Base-by-base conservation (phyloP, 345 rosid genomes). In the Brassica cretica region DNA sequence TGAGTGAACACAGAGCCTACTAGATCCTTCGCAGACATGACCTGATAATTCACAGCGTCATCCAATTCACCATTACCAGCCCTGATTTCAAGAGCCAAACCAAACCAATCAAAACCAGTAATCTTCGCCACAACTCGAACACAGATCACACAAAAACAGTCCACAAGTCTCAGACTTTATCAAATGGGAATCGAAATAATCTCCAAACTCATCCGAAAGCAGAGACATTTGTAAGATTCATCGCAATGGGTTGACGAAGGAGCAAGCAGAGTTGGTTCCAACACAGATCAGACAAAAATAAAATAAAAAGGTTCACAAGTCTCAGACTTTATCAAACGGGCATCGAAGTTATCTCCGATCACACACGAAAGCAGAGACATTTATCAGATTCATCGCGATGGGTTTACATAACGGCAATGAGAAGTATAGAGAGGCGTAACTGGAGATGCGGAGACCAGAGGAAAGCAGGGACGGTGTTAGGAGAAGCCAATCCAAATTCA, bases 391-490 rank as follows among this genome's bases (percentile, higher is more conserved):
- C 65, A 24, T 25, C 25, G 44, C 27, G 12, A 15, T 29, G 62
- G n/a, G 18, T 51, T 24, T 27, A 15, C 49, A 59, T 4, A 51
- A 62, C 30, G 35, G 21, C 15, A 51, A 63, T 30, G 51, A 53
- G 5, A 72, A 68, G 62, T 25, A 55, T 10, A 60, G 61, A 72
- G 35, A 46, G 10, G 63, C 84, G 18, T 80, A 87, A 80, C 90
- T 53, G 64, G 56, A 37, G 74, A 82, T 82, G 90, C 24, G 93
- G 88, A 74, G 96, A 90, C 98, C 98, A 95, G 14, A 95, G 81
- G 72, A 95, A 87, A 72, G 97, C 98, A 16, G 98, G 94, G 18
- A 82, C 89, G 1, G 93, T 84, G 8, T 87, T 76, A 15, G 85
- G 83, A 11, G 78, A 84, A 39, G 88, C 86, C 39, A 80, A 74